Evolutionary conservation across 257 asterid genomes (phyloP).

Genomic region (Paulownia fortunei): DNA sequence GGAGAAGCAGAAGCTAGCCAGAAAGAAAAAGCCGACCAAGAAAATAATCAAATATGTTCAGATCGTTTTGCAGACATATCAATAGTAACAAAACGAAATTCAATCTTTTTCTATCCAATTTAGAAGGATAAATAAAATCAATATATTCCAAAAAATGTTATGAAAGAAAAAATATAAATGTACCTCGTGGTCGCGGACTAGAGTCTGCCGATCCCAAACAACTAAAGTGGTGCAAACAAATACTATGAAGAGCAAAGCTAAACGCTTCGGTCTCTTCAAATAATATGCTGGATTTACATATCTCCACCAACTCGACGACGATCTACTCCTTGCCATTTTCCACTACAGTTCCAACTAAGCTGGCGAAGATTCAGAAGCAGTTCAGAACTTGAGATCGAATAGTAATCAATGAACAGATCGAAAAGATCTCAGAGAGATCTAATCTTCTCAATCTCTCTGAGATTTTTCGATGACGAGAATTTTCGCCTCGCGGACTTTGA

Average conservation of each 20-base stretch:
- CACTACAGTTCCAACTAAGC: not conserved
- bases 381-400: not conserved
- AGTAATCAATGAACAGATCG: conserved; percentile 10
- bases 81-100: not conserved
- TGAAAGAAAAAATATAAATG: not conserved
- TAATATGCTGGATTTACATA: conserved; percentile 86
- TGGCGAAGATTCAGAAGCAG: conserved; percentile 7
- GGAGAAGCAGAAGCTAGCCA: not conserved
- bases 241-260: conserved; percentile 69
- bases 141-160: not conserved
- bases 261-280: conserved; percentile 90
- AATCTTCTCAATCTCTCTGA: conserved; percentile 15
- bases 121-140: not conserved
- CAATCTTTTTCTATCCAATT: not conserved
- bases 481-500: conserved; percentile 27
- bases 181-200: conserved; percentile 94
- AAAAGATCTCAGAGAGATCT: conserved; percentile 34
- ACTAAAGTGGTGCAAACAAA: conserved; percentile 66
- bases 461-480: conserved; percentile 34
- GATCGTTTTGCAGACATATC: conserved; percentile 22
- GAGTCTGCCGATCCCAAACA: conserved; percentile 96
- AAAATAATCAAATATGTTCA: not conserved
- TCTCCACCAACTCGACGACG: conserved; percentile 70
- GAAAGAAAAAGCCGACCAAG: too few relatives aligned
- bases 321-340: conserved; percentile 87